Conservation (phyloP, 1,284 basidiomycete species). For the Cutaneotrichosporon cavernicola region DNA sequence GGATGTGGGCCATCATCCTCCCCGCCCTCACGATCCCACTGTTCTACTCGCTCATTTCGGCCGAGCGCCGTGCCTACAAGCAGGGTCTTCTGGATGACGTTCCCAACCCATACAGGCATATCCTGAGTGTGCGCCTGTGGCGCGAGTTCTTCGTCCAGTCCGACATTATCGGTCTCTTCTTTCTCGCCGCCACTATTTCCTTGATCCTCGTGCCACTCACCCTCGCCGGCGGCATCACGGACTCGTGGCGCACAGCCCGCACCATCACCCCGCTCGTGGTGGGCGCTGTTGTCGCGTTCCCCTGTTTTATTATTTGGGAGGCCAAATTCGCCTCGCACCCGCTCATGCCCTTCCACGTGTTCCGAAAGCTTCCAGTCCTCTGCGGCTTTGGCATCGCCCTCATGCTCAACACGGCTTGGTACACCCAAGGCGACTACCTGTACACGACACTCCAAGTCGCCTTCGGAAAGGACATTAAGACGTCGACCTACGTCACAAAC, state of each 20-base stretch:
- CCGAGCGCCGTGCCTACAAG: conserved; percentile 35
- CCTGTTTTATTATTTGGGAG: conserved; percentile 52
- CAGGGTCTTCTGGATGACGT: conserved; percentile 33
- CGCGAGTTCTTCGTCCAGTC: conserved; percentile 53
- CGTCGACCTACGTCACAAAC: conserved; percentile 50
- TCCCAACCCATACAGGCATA: conserved; percentile 35
- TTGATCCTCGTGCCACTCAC: conserved; percentile 52
- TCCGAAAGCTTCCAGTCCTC: conserved; percentile 51
- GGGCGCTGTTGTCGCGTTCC: conserved; percentile 47
- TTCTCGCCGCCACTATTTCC: conserved; percentile 31
- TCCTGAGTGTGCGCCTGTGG: conserved; percentile 22
- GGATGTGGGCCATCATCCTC: conserved; percentile 55
- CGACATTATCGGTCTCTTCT: conserved; percentile 51
- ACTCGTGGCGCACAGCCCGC: conserved; percentile 41
- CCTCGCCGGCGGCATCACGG: conserved; percentile 40
- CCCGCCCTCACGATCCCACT: conserved; percentile 48
- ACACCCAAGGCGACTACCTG: conserved; percentile 50
- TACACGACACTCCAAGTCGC: conserved; percentile 51
- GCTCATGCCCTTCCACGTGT: conserved; percentile 48
- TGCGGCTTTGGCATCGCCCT: conserved; percentile 49
- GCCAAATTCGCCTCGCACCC: conserved; percentile 47
- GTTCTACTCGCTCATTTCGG: conserved; percentile 42
- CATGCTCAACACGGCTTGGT: conserved; percentile 53
- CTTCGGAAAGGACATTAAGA: conserved; percentile 48
- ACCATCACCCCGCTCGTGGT: conserved; percentile 52